These are phyloP conservation scores for Closterium sp. DNA, from an alignment of 139 green algal species.

Conservation along the genomic window DNA sequence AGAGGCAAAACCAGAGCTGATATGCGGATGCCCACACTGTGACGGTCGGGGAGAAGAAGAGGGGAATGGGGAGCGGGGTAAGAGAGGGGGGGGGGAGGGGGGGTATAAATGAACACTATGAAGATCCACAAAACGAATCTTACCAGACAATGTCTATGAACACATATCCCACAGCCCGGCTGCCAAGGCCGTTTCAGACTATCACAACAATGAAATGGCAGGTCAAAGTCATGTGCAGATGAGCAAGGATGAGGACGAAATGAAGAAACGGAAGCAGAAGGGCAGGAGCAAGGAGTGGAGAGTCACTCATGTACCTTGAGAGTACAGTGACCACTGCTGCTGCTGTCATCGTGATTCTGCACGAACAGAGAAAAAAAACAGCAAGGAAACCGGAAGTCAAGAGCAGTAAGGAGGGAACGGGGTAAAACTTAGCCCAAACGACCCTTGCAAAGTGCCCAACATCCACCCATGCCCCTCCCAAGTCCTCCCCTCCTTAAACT, in stretches of 20 bases:
- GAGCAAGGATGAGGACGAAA: not conserved
- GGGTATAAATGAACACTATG: too few relatives aligned
- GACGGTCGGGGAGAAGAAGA: not conserved
- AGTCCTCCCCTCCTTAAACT: too few relatives aligned
- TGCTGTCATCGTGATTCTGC: constrained; percentile 41
- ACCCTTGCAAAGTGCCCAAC: too few relatives aligned
- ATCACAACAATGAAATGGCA: too few relatives aligned
- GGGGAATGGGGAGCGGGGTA: not conserved
- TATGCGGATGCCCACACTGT: constrained; percentile 64
- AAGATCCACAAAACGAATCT: too few relatives aligned
- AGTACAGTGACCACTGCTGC: constrained; percentile 68
- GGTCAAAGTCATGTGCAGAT: too few relatives aligned
- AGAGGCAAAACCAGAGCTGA: constrained; percentile 67
- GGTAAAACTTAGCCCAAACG: too few relatives aligned
- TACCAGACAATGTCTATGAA: too few relatives aligned
- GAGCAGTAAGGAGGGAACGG: too few relatives aligned
- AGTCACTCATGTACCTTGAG: not conserved
- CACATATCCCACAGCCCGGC: too few relatives aligned
- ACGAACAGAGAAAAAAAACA: not conserved
- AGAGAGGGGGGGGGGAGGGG: not conserved
- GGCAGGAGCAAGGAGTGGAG: not conserved
- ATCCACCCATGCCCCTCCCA: too few relatives aligned
- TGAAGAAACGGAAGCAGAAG: not conserved
- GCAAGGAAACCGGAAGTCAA: not conserved
- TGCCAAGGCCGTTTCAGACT: not conserved